These are phyloP conservation scores for Hamamelis virginiana DNA, from an alignment of 164 flowering plant genomes.

Conservation along the genomic window DNA sequence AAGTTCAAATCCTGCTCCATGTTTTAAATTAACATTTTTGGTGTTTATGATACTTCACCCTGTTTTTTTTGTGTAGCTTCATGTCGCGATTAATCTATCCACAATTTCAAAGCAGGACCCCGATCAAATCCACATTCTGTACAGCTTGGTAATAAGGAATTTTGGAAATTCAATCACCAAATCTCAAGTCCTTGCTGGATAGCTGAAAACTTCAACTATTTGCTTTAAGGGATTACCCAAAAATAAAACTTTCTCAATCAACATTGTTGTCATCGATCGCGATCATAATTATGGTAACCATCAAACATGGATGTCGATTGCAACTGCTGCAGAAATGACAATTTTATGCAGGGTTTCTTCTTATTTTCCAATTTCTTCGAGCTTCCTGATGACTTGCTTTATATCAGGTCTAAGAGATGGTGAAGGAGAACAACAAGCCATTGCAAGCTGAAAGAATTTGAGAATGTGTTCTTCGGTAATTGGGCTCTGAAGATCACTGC, in stretches of 20 bases:
- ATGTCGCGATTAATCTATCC: neutral
- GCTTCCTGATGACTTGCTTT: conserved; percentile 66
- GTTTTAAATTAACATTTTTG: neutral
- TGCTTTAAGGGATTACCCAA: neutral
- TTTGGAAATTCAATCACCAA: neutral
- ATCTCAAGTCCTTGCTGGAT: neutral
- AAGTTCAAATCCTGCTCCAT: neutral
- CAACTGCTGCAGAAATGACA: neutral
- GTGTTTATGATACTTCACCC: too few relatives aligned
- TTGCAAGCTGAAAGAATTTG: conserved; percentile 75
- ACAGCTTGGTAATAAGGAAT: neutral
- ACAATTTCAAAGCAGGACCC: neutral
- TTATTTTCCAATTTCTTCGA: conserved; percentile 69
- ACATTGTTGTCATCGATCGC: neutral
- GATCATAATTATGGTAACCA: neutral
- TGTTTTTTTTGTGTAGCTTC: neutral
- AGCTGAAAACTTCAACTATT: conserved; percentile 1
- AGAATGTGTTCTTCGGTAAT: conserved; percentile 57
- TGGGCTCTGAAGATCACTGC: conserved; percentile 28
- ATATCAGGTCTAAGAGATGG: conserved; percentile 72
- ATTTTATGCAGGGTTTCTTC: neutral
- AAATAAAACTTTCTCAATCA: neutral
- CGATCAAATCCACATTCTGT: neutral
- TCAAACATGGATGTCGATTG: neutral
- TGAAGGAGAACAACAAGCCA: conserved; percentile 91